phyloP scores from a whole-genome alignment of 257 asterid species.

The Solanum neorickii region DNA sequence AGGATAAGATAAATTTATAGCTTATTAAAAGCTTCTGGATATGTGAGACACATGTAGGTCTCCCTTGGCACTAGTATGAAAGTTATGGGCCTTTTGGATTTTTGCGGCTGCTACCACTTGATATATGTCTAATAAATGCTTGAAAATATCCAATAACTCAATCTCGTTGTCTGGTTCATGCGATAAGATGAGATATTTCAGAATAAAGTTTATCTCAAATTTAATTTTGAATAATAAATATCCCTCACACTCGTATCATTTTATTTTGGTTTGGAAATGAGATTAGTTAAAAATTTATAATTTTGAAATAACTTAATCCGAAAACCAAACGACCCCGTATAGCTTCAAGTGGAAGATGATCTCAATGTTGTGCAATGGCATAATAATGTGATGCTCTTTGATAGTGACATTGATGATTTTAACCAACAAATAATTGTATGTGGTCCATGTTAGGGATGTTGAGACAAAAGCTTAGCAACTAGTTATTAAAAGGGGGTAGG shows the following conservation, averaged over 20 bases:
- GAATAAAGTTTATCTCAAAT: fast-evolving
- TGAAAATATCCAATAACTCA: neutral
- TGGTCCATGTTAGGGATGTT: neutral
- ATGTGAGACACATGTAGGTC: neutral
- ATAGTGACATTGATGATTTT: neutral
- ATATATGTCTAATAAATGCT: neutral
- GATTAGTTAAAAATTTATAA: neutral
- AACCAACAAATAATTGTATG: neutral
- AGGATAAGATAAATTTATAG: neutral
- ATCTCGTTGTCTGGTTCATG: neutral
- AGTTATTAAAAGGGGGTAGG: neutral
- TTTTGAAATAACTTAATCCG: neutral
- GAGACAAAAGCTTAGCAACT: neutral
- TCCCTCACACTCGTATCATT: neutral
- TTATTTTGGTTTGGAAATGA: neutral
- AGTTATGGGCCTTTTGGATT: neutral
- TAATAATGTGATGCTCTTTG: neutral
- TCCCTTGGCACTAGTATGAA: neutral
- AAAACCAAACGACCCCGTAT: neutral
- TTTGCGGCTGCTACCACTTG: neutral
- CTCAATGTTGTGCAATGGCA: neutral
- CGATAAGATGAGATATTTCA: neutral
- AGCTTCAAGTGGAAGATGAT: neutral
- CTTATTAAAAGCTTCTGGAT: neutral
- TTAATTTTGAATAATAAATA: neutral